phyloP scores from a whole-genome alignment of 2,329 filamentous ascomycete species.

The Xylaria sp. region DNA sequence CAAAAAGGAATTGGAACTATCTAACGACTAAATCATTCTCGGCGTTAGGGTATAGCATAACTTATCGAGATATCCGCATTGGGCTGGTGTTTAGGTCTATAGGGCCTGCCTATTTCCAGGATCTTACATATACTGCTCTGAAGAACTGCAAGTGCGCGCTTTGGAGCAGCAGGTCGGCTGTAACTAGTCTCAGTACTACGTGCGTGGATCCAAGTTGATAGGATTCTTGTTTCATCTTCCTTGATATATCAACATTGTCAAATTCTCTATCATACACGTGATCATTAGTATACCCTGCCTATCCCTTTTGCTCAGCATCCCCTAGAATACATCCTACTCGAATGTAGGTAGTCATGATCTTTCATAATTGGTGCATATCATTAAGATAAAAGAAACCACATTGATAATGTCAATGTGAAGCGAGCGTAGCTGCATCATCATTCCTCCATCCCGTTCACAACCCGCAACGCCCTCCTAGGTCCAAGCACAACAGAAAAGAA shows the following conservation, averaged over 20 bases:
- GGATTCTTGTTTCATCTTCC: not conserved
- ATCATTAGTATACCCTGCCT: conserved; percentile 7
- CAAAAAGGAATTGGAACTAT: conserved; percentile 2
- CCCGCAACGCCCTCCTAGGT: conserved; percentile 73
- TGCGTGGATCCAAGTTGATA: not conserved
- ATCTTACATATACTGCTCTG: not conserved
- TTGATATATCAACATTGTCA: not conserved
- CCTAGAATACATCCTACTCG: too few relatives aligned
- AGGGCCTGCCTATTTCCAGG: not conserved
- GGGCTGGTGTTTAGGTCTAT: conserved; percentile 37
- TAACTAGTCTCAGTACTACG: not conserved
- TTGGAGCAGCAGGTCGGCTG: not conserved
- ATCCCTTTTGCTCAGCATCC: not conserved
- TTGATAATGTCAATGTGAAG: not conserved
- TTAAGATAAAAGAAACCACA: not conserved
- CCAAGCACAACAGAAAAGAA: conserved; percentile 78
- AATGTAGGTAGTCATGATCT: not conserved
- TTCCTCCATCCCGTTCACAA: conserved; percentile 68
- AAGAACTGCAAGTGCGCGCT: not conserved
- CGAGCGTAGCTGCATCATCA: conserved; percentile 9
- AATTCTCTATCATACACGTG: not conserved
- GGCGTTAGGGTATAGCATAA: conserved; percentile 26
- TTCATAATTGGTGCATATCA: conserved; percentile 7
- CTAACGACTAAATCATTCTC: conserved; percentile 9
- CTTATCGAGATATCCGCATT: conserved; percentile 34